phyloP scores from a whole-genome alignment of 2,329 filamentous ascomycete species.

The Chrysoporthe deuterocubensis region DNA sequence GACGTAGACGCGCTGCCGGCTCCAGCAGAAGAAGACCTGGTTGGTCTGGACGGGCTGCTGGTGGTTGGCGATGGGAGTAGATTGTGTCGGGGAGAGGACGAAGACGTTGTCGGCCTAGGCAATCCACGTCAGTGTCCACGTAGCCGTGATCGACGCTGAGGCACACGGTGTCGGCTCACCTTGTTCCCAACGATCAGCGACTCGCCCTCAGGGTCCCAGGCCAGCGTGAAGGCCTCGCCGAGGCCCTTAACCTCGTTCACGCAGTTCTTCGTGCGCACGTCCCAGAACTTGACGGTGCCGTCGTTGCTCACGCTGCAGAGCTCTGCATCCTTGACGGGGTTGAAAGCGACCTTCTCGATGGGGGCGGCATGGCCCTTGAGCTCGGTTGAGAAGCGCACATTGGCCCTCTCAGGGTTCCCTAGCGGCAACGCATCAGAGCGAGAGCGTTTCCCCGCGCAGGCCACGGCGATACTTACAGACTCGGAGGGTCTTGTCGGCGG shows the following conservation, averaged over 20 bases:
- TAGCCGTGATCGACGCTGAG: background rate
- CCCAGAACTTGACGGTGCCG: conserved; percentile 79
- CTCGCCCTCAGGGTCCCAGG: conserved; percentile 74
- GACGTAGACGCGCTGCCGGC: conserved; percentile 70
- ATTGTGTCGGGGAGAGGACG: conserved; percentile 63
- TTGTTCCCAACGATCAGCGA: conserved; percentile 75
- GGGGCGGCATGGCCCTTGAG: conserved; percentile 68
- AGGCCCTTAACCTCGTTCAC: conserved; percentile 70
- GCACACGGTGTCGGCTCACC: conserved; percentile 46
- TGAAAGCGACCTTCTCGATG: conserved; percentile 79
- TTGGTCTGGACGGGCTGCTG: conserved; percentile 70
- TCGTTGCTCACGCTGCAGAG: conserved; percentile 76
- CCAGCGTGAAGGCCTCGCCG: conserved; percentile 71
- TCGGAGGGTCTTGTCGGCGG: conserved; percentile 69
- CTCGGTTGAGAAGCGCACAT: conserved; percentile 76
- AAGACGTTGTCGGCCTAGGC: conserved; percentile 64
- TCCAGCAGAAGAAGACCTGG: conserved; percentile 75
- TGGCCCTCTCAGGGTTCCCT: conserved; percentile 78
- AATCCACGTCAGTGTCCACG: background rate
- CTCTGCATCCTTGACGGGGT: conserved; percentile 76
- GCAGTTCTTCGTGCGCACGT: conserved; percentile 73
- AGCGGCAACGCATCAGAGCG: background rate
- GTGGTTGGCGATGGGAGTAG: conserved; percentile 60
- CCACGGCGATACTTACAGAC: conserved; percentile 61
- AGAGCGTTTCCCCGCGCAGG: no score